Percentiles rank a stretch among this genome's conserved stretches.
Conservation (phyloP, 2,329 filamentous ascomycete species). For the Aureobasidium vineae region DNA sequence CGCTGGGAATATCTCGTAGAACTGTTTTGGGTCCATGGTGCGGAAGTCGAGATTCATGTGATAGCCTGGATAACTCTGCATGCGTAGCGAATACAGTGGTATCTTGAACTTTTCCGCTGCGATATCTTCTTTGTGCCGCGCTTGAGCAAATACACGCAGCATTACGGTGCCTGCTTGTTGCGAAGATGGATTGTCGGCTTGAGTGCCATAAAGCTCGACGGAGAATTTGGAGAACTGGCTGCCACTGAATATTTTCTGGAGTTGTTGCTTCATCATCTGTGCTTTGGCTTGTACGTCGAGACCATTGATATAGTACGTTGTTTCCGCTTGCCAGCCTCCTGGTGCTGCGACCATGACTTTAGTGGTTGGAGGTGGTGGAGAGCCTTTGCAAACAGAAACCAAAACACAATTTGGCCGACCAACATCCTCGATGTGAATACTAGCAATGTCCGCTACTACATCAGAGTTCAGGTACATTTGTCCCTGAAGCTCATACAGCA, state of each 20-base stretch:
- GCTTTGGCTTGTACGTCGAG: slow-evolving; percentile 50
- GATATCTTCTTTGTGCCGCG: slow-evolving; percentile 33
- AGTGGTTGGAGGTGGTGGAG: slow-evolving; percentile 51
- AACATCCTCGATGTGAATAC: slow-evolving; percentile 54
- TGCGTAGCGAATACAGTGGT: slow-evolving; percentile 34
- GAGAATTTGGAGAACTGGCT: slow-evolving; percentile 34
- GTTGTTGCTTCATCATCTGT: slow-evolving; percentile 47
- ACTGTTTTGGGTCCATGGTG: slow-evolving; percentile 30
- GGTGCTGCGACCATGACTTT: slow-evolving; percentile 51
- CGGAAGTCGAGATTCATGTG: slow-evolving; percentile 36
- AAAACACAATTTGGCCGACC: slow-evolving; percentile 49
- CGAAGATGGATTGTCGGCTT: slow-evolving; percentile 38
- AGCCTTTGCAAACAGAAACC: slow-evolving; percentile 46
- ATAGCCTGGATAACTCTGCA: slow-evolving; percentile 38
- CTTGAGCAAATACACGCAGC: slow-evolving; percentile 43
- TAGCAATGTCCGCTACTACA: slow-evolving; percentile 53
- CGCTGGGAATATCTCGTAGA: slow-evolving; percentile 31
- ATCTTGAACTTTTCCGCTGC: slow-evolving; percentile 35
- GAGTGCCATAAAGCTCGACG: slow-evolving; percentile 32
- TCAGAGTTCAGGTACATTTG: slow-evolving; percentile 59
- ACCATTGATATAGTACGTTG: slow-evolving; percentile 47
- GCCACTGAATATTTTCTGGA: slow-evolving; percentile 42
- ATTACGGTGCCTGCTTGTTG: slow-evolving; percentile 40
- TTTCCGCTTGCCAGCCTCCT: slow-evolving; percentile 51
- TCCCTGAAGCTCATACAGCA: slow-evolving; percentile 57